phyloP scores from a whole-genome alignment of 75 land plant species.

The Adiantum capillusveneris region DNA sequence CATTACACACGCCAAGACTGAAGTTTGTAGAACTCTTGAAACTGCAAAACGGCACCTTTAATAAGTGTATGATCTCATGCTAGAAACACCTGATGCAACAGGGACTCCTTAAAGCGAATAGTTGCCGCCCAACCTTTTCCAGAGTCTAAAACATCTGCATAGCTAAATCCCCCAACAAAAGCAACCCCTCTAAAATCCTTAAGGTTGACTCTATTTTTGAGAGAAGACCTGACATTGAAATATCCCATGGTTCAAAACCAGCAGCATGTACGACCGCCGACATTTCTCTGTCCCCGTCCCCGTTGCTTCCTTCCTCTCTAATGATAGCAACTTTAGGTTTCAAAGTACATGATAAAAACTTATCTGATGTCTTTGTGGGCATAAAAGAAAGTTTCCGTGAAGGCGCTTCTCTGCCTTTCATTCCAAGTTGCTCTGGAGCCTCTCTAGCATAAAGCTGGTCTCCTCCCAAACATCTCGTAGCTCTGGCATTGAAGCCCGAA shows the following conservation, averaged over 20 bases:
- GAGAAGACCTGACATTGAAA: constrained; percentile 84
- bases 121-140: constrained; percentile 97
- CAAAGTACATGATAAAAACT: constrained; percentile 22
- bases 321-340: constrained; percentile 88
- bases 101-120: constrained; percentile 75
- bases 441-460: constrained; percentile 79
- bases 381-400: constrained; percentile 73
- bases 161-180: constrained; percentile 98
- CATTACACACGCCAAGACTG: constrained; percentile 97
- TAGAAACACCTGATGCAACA: constrained; percentile 54
- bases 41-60: constrained; percentile 29
- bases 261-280: constrained; percentile 83
- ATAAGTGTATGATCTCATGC: too few relatives aligned
- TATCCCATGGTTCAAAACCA: constrained; percentile 96
- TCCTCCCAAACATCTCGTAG: constrained; percentile 94
- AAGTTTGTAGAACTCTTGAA: constrained; percentile 82
- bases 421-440: constrained; percentile 67
- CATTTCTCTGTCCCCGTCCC: constrained; percentile 97
- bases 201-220: constrained; percentile 37
- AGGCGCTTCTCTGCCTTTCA: constrained; percentile 58
- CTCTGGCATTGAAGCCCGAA: constrained; percentile 43
- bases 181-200: constrained; percentile 65
- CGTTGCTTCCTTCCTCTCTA: constrained; percentile 98
- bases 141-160: constrained; percentile 94
- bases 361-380: constrained; percentile 49